Evolutionary conservation across 768 basidiomycete genomes (phyloP).

Genomic region (Omphalotus guepiniiformis): DNA sequence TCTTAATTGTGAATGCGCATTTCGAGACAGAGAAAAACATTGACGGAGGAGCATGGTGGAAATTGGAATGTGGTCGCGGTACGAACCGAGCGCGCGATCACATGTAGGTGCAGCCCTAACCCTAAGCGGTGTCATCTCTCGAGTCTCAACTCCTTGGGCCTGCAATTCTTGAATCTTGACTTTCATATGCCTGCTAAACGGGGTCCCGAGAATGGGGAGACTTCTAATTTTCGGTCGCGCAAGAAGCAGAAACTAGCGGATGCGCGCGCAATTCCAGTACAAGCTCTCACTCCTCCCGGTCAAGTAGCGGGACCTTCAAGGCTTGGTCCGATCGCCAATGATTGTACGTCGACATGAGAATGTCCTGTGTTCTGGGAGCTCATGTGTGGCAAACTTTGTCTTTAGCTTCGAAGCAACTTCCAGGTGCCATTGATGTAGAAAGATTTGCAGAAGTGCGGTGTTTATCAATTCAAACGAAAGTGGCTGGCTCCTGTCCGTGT

Average conservation of each 20-base stretch:
- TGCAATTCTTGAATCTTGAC: not conserved
- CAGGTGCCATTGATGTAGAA: slow-evolving; percentile 79
- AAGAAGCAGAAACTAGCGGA: slow-evolving; percentile 65
- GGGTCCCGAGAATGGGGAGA: slow-evolving; percentile 23
- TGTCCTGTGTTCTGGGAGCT: not conserved
- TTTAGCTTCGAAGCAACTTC: slow-evolving; percentile 42
- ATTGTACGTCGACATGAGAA: slow-evolving; percentile 31
- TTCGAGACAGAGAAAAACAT: not conserved
- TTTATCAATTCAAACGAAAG: not conserved
- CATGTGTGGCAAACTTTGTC: not conserved
- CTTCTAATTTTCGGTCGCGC: slow-evolving; percentile 40
- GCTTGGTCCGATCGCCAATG: slow-evolving; percentile 24
- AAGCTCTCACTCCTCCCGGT: slow-evolving; percentile 27
- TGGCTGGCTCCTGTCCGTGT: too few relatives aligned
- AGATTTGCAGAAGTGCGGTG: slow-evolving; percentile 73
- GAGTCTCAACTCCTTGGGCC: too few relatives aligned
- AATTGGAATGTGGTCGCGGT: not conserved
- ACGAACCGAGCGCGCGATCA: not conserved
- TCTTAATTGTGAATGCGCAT: not conserved
- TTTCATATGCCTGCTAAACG: slow-evolving; percentile 38
- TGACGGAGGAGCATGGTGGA: not conserved
- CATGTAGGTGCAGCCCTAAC: too few relatives aligned
- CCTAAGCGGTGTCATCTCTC: too few relatives aligned
- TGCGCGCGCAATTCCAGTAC: slow-evolving; percentile 67
- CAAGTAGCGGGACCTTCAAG: slow-evolving; percentile 38